These are phyloP conservation scores for Pseudozyma sp. DNA, from an alignment of 1,284 basidiomycete species.

Conservation along the genomic window DNA sequence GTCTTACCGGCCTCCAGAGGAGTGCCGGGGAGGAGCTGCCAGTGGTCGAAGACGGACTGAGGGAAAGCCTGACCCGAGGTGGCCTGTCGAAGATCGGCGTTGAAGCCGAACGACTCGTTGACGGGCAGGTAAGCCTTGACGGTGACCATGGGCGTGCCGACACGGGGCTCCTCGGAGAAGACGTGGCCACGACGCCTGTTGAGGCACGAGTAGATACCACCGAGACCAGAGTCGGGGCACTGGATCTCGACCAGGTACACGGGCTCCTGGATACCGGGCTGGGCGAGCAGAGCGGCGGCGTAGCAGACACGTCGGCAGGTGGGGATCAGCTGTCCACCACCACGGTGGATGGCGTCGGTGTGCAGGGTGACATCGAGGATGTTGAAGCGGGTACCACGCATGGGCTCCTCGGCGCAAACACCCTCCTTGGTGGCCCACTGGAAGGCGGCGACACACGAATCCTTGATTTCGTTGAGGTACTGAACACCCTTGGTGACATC, in stretches of 20 bases:
- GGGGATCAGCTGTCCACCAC: constrained; percentile 98
- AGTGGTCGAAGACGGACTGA: constrained; percentile 86
- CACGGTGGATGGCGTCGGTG: constrained; percentile 99
- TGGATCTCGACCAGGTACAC: constrained; percentile 98
- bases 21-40: constrained; percentile 76
- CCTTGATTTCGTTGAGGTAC: constrained; percentile 89
- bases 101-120: constrained; percentile 98
- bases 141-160: constrained; percentile 99
- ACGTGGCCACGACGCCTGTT: constrained; percentile 99
- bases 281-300: constrained; percentile 91
- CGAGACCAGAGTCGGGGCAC: constrained; percentile 96
- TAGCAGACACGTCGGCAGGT: constrained; percentile 95
- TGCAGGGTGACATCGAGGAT: constrained; percentile 96
- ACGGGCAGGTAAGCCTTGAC: constrained; percentile 99
- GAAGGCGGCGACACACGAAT: constrained; percentile 98
- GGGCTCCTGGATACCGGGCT: constrained; percentile 93
- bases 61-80: constrained; percentile 99
- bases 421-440: constrained; percentile 93
- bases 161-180: constrained; percentile 95
- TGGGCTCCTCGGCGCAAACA: constrained; percentile 95
- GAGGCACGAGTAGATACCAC: constrained; percentile 92
- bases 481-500: constrained; percentile 98
- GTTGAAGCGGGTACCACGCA: constrained; percentile 98
- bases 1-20: constrained; percentile 80
- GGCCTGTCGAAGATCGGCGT: constrained; percentile 90